phyloP scores from a whole-genome alignment of 1,284 basidiomycete species.

The Ustilago nuda region DNA sequence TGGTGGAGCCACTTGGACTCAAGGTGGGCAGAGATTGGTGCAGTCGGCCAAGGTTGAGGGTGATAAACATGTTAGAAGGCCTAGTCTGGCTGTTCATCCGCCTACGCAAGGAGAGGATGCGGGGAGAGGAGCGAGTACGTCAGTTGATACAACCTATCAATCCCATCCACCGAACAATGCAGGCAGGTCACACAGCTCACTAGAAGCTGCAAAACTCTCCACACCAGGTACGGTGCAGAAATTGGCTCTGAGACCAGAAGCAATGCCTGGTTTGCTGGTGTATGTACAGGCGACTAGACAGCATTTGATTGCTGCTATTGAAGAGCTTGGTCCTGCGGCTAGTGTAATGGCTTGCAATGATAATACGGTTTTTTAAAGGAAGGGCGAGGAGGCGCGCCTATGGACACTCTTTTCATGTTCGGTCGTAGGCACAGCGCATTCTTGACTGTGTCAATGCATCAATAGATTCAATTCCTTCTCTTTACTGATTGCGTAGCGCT shows the following conservation, averaged over 20 bases:
- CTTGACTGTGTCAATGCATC: too few relatives aligned
- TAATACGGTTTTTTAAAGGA: neutral
- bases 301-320: slow-evolving; percentile 46
- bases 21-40: neutral
- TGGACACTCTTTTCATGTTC: too few relatives aligned
- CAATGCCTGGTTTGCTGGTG: slow-evolving; percentile 54
- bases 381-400: too few relatives aligned
- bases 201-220: neutral
- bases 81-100: neutral
- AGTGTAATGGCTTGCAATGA: neutral
- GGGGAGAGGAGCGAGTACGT: neutral
- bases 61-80: neutral
- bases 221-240: slow-evolving; percentile 30
- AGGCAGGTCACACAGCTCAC: slow-evolving; percentile 13
- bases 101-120: neutral
- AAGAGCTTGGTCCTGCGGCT: slow-evolving; percentile 12
- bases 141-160: slow-evolving; percentile 13
- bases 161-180: neutral
- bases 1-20: neutral
- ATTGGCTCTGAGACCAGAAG: slow-evolving; percentile 53
- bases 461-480: too few relatives aligned
- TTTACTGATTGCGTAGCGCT: too few relatives aligned
- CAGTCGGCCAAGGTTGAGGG: neutral
- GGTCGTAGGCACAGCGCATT: too few relatives aligned
- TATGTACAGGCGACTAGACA: slow-evolving; percentile 54